Evolutionary conservation across 2,329 filamentous ascomycete species (phyloP).

Genomic region (Emergomyces orientalis): DNA sequence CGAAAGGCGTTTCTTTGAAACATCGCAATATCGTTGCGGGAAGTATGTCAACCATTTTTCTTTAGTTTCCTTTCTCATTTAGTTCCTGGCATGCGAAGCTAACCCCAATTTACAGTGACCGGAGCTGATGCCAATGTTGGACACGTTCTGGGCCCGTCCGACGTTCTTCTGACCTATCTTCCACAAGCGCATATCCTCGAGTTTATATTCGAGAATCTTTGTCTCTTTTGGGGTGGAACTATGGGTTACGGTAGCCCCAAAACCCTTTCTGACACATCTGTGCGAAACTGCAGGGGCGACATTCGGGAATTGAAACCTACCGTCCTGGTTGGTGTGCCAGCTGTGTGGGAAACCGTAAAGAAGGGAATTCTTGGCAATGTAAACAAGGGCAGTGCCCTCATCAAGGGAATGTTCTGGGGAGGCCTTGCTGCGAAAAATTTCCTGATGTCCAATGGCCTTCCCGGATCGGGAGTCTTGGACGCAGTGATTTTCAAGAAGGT

Average conservation of each 20-base stretch:
- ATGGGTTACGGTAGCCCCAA: conserved; percentile 83
- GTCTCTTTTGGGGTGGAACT: conserved; percentile 78
- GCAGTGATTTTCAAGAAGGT: conserved; percentile 84
- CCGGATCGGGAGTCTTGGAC: conserved; percentile 60
- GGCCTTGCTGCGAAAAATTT: conserved; percentile 53
- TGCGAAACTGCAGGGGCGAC: conserved; percentile 85
- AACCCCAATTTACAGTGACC: conserved; percentile 47
- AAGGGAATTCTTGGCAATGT: conserved; percentile 84
- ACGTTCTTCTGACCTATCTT: conserved; percentile 79
- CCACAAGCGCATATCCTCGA: conserved; percentile 94
- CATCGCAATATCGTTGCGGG: conserved; percentile 73
- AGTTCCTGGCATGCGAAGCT: conserved; percentile 9
- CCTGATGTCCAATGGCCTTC: conserved; percentile 45
- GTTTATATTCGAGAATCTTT: conserved; percentile 88
- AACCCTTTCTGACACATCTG: conserved; percentile 75
- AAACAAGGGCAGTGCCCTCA: conserved; percentile 58
- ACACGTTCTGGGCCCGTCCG: conserved; percentile 64
- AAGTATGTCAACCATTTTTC: conserved; percentile 41
- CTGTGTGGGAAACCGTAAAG: conserved; percentile 94
- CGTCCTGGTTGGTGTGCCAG: conserved; percentile 85
- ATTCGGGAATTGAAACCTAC: conserved; percentile 87
- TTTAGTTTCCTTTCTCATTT: not conserved
- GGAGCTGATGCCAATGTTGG: conserved; percentile 72
- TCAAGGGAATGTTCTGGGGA: conserved; percentile 69
- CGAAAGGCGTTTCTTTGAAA: conserved; percentile 74